Evolutionary conservation across 2,329 filamentous ascomycete genomes (phyloP).

Genomic region (Epichloe bromicola): DNA sequence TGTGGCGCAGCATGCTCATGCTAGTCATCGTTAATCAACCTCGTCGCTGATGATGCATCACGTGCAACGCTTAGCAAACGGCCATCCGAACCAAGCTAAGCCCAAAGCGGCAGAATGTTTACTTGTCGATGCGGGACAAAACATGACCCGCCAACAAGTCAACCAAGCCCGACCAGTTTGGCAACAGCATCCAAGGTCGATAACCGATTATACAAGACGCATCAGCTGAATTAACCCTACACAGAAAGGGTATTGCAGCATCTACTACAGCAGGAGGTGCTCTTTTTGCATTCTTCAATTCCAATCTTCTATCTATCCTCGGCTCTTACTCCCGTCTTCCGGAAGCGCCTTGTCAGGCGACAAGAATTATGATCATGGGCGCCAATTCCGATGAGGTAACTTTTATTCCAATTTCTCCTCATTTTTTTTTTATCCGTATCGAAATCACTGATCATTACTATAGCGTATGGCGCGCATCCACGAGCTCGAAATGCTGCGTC

Average conservation of each 20-base stretch:
- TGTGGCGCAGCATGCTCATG: background rate
- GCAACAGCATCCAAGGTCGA: background rate
- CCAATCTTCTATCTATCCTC: background rate
- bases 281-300: background rate
- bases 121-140: constrained; percentile 13
- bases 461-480: constrained; percentile 35
- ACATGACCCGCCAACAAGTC: constrained; percentile 10
- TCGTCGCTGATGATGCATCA: constrained; percentile 1
- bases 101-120: constrained; percentile 19
- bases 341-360: background rate
- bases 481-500: constrained; percentile 57
- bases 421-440: background rate
- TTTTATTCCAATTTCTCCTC: background rate
- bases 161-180: background rate
- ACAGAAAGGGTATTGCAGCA: too few species aligned
- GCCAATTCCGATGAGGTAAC: constrained; percentile 16
- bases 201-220: background rate
- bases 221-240: background rate
- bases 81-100: constrained; percentile 8
- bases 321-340: background rate
- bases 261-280: background rate
- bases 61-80: background rate
- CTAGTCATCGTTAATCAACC: background rate
- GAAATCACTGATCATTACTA: constrained; percentile 6
- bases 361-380: constrained; percentile 13